Evolutionary conservation across 2,329 filamentous ascomycete species (phyloP), one percentile per base, ranked within the genome.

Genomic region (Lasiodiplodia sp.): DNA sequence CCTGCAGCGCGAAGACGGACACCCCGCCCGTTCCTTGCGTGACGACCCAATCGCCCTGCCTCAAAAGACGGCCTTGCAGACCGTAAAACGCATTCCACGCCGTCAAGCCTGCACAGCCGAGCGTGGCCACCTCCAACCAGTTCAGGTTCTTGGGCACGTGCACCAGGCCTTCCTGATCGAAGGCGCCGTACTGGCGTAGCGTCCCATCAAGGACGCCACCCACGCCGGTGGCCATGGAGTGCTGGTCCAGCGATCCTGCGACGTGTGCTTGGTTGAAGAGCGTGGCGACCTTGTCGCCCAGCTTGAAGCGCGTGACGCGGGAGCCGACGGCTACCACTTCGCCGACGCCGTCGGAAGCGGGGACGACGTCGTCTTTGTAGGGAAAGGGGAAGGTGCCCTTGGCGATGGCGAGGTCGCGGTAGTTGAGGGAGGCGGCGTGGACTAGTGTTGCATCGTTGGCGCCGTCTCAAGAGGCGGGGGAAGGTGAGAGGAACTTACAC

Each of bases 21-120:
- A 92, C 90, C 69, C 90, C 90, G 23, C 90, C 90, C 0, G 89
- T 92, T n/a, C 90, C 90, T 77, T 92, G 88, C 1, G 89, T 89
- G 38, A 92, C 83, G 2, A 92, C 88, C 65, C 76, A 81, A 16
- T 81, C 75, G 7, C 79, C 79, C 10, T 77, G 75, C 70, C 79
- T 80, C 37, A 80, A 67, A 6, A 73, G 73, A 67, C 75, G 75
- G 51, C 78, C 77, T 71, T 81, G 75, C 4, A 87, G 72, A 12
- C 85, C 85, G 70, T 85, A 86, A 6, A 87, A 77, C 0, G 81
- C 83, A 72, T 87, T 87, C 85, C 85, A 87, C 0, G 85, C 84
- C 1, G 79, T 81, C 37, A 81, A 69, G 1, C 74, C 79, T 12
- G 79, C 80, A 71, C 85, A 87, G 21, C 79, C 78, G 25, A 87